A percentile compares a stretch with the other conserved stretches of the same genome.
Conservation (phyloP, 306 rosid species). For the Rosa lucieae region DNA sequence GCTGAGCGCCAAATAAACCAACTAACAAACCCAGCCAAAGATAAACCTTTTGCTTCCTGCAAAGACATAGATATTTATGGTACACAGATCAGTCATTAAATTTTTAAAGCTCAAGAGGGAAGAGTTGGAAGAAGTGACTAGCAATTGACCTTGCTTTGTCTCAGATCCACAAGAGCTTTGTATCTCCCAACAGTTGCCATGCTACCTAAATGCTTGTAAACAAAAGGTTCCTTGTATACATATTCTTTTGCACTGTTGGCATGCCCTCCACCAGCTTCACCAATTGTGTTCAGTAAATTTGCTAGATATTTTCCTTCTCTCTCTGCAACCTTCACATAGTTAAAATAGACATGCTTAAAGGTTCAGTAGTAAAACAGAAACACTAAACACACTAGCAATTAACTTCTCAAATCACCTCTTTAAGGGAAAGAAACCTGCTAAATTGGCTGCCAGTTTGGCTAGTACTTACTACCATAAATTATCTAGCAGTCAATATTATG, state of each 20-base stretch:
- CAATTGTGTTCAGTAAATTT: slow-evolving; percentile 60
- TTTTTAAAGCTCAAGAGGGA: slow-evolving; percentile 3
- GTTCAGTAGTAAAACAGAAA: slow-evolving; percentile 8
- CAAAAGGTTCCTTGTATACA: slow-evolving; percentile 67
- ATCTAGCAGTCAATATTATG: not conserved
- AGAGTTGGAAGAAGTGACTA: not conserved
- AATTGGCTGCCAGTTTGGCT: not conserved
- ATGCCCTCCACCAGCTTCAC: slow-evolving; percentile 66
- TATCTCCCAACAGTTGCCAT: slow-evolving; percentile 92
- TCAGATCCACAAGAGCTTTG: slow-evolving; percentile 97
- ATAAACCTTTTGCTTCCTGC: slow-evolving; percentile 77
- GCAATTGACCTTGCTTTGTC: slow-evolving; percentile 74
- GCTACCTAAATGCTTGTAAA: slow-evolving; percentile 90
- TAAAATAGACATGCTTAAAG: slow-evolving; percentile 10
- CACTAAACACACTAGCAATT: not conserved
- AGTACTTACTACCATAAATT: not conserved
- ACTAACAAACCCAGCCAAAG: slow-evolving; percentile 82
- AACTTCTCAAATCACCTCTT: not conserved
- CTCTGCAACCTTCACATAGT: slow-evolving; percentile 79
- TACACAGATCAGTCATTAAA: slow-evolving; percentile 12
- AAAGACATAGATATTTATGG: slow-evolving; percentile 7
- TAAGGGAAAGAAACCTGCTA: not conserved
- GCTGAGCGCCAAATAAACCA: slow-evolving; percentile 94
- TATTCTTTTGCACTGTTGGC: slow-evolving; percentile 53
- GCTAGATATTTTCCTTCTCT: slow-evolving; percentile 89